These are phyloP conservation scores for Mucor mucedo DNA, from an alignment of 371 early-diverging fungal species.

Conservation along the genomic window DNA sequence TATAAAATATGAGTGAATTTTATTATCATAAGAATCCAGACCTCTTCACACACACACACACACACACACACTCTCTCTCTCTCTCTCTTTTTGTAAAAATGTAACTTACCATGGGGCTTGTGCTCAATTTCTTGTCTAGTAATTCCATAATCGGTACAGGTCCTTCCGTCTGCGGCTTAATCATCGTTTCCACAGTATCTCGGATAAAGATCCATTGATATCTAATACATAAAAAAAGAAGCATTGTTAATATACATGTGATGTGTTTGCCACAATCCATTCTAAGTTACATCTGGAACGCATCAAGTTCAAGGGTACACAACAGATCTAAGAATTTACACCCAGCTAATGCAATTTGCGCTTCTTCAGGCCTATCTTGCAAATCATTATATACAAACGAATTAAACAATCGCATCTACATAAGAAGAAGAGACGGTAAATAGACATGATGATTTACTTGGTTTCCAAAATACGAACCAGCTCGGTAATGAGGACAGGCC, in stretches of 20 bases:
- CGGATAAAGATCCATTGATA: slow-evolving; percentile 94
- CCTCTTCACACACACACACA: too few species aligned
- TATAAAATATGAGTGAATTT: too few species aligned
- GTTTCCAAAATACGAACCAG: slow-evolving; percentile 54
- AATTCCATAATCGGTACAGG: slow-evolving; percentile 62
- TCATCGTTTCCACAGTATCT: slow-evolving; percentile 75
- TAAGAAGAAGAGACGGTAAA: background rate
- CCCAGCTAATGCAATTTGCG: slow-evolving; percentile 78
- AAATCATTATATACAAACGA: slow-evolving; percentile 53
- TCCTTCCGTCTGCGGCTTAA: slow-evolving; percentile 46
- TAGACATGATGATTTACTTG: too few species aligned
- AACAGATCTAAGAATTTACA: slow-evolving; percentile 90
- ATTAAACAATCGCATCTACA: slow-evolving; percentile 66
- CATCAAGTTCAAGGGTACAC: slow-evolving; percentile 77
- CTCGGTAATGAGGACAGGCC: slow-evolving; percentile 91
- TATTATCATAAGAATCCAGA: too few species aligned
- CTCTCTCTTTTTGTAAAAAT: slow-evolving; percentile 7
- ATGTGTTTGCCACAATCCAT: slow-evolving; percentile 5
- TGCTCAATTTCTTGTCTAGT: slow-evolving; percentile 52
- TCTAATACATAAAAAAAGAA: slow-evolving; percentile 36
- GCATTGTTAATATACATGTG: background rate
- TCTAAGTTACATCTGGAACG: slow-evolving; percentile 77
- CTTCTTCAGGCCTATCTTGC: slow-evolving; percentile 68
- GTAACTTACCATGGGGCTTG: slow-evolving; percentile 15
- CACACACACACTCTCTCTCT: background rate